A percentile compares a stretch with the other conserved stretches of the same genome.
Conservation (phyloP, 2,329 filamentous ascomycete species). For the Claviceps sp. region DNA sequence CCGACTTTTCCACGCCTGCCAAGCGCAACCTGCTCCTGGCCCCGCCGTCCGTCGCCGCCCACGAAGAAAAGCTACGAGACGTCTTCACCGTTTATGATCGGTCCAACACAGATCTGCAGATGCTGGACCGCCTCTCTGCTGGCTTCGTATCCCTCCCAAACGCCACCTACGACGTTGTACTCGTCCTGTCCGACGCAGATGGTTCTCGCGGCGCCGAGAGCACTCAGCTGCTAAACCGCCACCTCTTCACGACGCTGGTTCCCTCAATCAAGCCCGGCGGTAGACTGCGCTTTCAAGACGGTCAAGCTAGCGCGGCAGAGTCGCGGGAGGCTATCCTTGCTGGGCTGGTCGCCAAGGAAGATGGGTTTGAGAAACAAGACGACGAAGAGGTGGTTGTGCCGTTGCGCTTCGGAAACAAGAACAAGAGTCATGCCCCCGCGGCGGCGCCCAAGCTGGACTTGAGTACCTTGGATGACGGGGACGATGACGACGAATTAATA, state of each 20-base stretch:
- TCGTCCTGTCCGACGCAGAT: conserved; percentile 70
- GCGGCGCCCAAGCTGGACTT: conserved; percentile 35
- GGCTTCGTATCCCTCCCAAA: conserved; percentile 66
- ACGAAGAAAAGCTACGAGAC: conserved; percentile 62
- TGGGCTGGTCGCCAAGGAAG: conserved; percentile 51
- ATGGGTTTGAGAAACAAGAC: conserved; percentile 63
- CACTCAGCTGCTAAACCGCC: conserved; percentile 45
- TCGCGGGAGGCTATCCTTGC: conserved; percentile 73
- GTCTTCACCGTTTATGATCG: conserved; percentile 64
- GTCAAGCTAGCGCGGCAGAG: conserved; percentile 36
- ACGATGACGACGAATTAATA: conserved; percentile 66
- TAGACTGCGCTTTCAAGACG: conserved; percentile 55
- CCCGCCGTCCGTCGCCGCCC: conserved; percentile 76
- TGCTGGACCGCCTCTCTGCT: conserved; percentile 84
- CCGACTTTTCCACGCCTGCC: conserved; percentile 34
- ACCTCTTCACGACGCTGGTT: conserved; percentile 57
- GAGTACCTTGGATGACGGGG: conserved; percentile 40
- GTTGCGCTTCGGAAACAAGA: conserved; percentile 28
- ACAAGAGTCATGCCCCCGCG: conserved; percentile 14
- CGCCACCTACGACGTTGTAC: conserved; percentile 68
- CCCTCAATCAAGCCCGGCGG: conserved; percentile 57
- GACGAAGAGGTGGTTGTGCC: conserved; percentile 44
- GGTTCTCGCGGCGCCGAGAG: conserved; percentile 49
- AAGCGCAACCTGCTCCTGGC: conserved; percentile 69
- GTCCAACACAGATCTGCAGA: conserved; percentile 74